Conservation (phyloP, 176 grass and related monocot genomes). For the Oryza brachyantha region DNA sequence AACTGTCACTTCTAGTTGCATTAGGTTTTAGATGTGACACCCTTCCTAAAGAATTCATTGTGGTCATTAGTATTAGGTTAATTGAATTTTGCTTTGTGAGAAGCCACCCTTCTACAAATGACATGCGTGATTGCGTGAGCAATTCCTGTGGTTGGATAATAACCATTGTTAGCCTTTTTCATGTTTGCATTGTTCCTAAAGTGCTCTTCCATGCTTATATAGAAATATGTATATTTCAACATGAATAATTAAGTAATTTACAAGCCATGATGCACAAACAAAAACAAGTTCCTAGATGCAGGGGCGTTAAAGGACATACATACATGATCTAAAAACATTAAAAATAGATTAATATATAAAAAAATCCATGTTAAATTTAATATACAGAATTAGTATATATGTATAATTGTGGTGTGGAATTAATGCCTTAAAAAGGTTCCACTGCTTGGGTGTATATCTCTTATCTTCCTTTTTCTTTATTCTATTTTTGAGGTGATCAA, state of each 20-base stretch:
- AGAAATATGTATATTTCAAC: neutral
- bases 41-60: neutral
- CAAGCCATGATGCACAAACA: neutral
- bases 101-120: neutral
- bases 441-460: neutral
- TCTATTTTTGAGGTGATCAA: neutral
- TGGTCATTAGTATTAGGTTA: slow-evolving; percentile 12
- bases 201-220: neutral
- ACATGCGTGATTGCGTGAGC: neutral
- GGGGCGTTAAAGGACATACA: neutral
- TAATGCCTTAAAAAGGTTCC: neutral
- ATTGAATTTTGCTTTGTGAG: neutral
- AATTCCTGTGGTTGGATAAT: neutral
- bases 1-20: slow-evolving; percentile 29
- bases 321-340: neutral
- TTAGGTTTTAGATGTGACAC: slow-evolving; percentile 44
- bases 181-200: neutral
- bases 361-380: neutral
- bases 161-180: neutral
- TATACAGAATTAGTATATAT: neutral
- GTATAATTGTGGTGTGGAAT: no score
- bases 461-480: neutral
- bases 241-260: neutral
- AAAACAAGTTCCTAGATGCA: neutral
- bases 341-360: neutral